A percentile compares a stretch with the other conserved stretches of the same genome.
phyloP scores from a whole-genome alignment of 257 asterid species.

The Salvia miltiorrhiza region DNA sequence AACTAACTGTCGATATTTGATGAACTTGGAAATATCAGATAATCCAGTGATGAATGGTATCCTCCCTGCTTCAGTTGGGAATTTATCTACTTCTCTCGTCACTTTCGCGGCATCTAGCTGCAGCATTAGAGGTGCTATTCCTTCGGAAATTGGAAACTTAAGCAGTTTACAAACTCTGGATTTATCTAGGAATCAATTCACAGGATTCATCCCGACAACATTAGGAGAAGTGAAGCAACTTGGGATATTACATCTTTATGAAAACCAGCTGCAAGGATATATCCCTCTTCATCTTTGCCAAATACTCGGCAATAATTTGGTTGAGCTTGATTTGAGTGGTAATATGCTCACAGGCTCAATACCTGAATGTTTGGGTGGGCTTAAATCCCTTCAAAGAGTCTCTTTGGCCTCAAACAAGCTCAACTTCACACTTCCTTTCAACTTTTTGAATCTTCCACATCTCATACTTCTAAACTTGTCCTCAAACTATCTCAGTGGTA shows the following conservation, averaged over 20 bases:
- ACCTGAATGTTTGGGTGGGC: background rate
- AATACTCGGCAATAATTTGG: background rate
- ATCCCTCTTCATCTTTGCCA: background rate
- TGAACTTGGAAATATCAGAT: background rate
- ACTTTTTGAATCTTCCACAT: background rate
- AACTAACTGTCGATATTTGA: background rate
- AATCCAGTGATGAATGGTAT: background rate
- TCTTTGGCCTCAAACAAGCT: too few species aligned
- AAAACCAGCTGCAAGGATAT: background rate
- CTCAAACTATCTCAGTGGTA: constrained; percentile 4
- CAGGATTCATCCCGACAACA: background rate
- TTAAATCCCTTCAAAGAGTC: background rate
- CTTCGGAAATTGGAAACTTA: background rate
- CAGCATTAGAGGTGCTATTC: background rate
- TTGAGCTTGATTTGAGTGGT: background rate
- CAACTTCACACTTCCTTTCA: too few species aligned
- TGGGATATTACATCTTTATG: background rate
- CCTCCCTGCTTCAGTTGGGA: background rate
- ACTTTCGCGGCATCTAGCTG: background rate
- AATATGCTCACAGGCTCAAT: background rate
- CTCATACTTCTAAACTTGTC: background rate
- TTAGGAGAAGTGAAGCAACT: background rate
- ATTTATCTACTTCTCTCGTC: background rate
- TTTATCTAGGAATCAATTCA: background rate
- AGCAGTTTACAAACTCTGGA: background rate